Evolutionary conservation across 2,329 filamentous ascomycete species (phyloP).

Genomic region (Teratosphaeria epicoccoides): DNA sequence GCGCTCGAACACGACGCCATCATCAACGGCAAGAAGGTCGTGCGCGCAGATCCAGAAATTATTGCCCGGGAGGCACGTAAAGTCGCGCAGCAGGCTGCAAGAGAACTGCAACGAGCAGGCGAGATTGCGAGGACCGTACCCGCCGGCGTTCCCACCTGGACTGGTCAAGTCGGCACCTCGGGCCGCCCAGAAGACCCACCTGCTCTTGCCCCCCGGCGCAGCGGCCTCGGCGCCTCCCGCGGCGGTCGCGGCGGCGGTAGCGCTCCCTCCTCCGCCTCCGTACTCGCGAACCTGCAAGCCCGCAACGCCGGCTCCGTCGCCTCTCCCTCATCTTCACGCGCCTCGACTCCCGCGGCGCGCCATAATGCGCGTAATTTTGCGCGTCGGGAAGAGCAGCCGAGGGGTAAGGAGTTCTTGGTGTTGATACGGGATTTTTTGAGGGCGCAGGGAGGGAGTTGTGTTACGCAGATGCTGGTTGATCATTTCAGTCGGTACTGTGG

Average conservation of each 20-base stretch:
- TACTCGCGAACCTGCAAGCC: constrained; percentile 34
- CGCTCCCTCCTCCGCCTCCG: constrained; percentile 30
- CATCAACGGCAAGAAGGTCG: constrained; percentile 57
- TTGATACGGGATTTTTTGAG: constrained; percentile 68
- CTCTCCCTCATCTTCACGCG: constrained; percentile 19
- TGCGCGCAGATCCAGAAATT: constrained; percentile 64
- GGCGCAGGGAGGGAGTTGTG: constrained; percentile 64
- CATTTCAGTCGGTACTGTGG: constrained; percentile 78
- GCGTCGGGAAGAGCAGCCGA: constrained; percentile 17
- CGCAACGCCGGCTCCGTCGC: constrained; percentile 26
- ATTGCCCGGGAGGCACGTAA: constrained; percentile 72
- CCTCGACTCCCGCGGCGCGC: not conserved
- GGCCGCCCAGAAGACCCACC: constrained; percentile 54
- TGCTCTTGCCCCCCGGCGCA: constrained; percentile 30
- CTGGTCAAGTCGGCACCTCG: constrained; percentile 67
- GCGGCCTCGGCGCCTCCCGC: constrained; percentile 17
- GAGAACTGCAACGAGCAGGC: constrained; percentile 61
- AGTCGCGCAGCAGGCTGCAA: constrained; percentile 67
- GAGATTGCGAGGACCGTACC: constrained; percentile 63
- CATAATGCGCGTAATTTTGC: not conserved
- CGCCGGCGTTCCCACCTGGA: constrained; percentile 87
- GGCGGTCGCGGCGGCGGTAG: constrained; percentile 28
- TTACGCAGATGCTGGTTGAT: constrained; percentile 77
- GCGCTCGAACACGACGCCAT: constrained; percentile 90
- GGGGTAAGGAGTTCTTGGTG: constrained; percentile 35